Conservation (phyloP, 257 asterid species). For the Solanum habrochaites region DNA sequence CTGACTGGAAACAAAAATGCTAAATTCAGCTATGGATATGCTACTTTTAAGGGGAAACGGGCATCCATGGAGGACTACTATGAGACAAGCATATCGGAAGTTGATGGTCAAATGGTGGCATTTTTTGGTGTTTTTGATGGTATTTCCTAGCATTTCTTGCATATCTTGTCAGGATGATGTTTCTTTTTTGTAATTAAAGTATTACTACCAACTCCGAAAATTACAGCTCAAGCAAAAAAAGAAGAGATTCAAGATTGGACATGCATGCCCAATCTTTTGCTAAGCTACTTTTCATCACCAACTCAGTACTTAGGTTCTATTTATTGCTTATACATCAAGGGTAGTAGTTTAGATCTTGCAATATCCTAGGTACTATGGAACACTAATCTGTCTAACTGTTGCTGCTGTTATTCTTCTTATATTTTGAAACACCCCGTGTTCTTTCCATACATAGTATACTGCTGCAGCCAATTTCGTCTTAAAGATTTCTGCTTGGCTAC, state of each 20-base stretch:
- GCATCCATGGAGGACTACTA: conserved; percentile 76
- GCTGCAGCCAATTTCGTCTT: neutral
- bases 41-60: conserved; percentile 68
- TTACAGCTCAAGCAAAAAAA: neutral
- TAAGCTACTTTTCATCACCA: neutral
- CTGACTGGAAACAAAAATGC: conserved; percentile 31
- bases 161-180: neutral
- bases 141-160: conserved; percentile 2
- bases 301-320: neutral
- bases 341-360: neutral
- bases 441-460: neutral
- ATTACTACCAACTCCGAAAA: neutral
- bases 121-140: conserved; percentile 77
- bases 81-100: conserved; percentile 57
- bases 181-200: neutral
- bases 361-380: neutral
- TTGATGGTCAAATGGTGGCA: conserved; percentile 73
- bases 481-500: neutral
- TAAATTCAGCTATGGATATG: conserved; percentile 64
- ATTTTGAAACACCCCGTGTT: neutral
- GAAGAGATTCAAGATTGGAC: neutral
- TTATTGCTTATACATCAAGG: neutral
- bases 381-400: neutral
- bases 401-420: neutral
- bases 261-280: neutral